Base-by-base conservation (phyloP, 1,139 yeast species). In the Hyphopichia khmerensis region DNA sequence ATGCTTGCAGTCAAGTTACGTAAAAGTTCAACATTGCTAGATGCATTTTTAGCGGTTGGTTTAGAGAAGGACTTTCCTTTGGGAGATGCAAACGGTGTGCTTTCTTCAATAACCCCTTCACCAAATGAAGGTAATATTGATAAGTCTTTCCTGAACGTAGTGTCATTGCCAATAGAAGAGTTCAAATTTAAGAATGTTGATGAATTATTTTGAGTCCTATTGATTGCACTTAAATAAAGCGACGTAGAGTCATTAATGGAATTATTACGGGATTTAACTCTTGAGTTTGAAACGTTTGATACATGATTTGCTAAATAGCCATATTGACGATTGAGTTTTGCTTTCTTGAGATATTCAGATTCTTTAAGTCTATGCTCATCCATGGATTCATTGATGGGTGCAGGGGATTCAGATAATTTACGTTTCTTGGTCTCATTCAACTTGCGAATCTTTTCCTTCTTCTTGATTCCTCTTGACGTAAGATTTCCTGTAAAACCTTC, bases 1-100 rank as follows among this genome's bases (percentile, higher is more conserved):
- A 72, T 59, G 19, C 65, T 64, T 14, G 67, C 69, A 1, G 75
- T 64, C 45, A 71, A 57, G 35, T 65, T 69, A n/a, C 62, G 58
- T 35, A 72, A 57, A 44, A 62, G 69, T 47, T 67, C 70, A 3
- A 69, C 51, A 47, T 56, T 64, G 40, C 50, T 55, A 14, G 63
- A 61, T 11, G 48, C 37, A 31, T 54, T 48, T 36, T 43, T 49
- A 27, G 27, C 36, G 10, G 40, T 44, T 11, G 60, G 60, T 38
- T 46, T 57, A 7, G 43, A 42, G 44, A 49, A 44, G 3, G 14
- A 18, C 23, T 43, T 41, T 21, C 53, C 48, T 35, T 55, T 55
- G 1, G 73, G 72, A 0, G 75, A 63, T 17, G 54, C 59, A 33
- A 56, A 57, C 4, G 75, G 74, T 0, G 75, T 69, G 40, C 76